These are phyloP conservation scores for Auriscalpium orientale DNA, from an alignment of 768 basidiomycete genomes.

Conservation along the genomic window DNA sequence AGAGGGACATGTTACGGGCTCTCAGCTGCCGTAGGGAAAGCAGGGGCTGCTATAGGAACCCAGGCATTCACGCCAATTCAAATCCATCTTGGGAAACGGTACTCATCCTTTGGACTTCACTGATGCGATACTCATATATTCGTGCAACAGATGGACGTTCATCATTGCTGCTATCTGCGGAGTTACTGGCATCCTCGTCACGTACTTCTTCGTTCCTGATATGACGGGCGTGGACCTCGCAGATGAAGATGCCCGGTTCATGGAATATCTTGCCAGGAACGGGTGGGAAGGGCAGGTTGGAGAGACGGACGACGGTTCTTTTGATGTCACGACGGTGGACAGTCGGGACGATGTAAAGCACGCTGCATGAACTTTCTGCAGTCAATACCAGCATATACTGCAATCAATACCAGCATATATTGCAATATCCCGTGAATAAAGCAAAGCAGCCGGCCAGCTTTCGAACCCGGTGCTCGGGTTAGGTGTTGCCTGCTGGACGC, in stretches of 20 bases:
- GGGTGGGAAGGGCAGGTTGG: constrained; percentile 64
- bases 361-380: no score
- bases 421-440: no score
- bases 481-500: no score
- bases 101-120: constrained; percentile 1
- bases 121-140: not conserved
- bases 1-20: constrained; percentile 67
- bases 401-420: no score
- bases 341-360: no score
- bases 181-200: constrained; percentile 50
- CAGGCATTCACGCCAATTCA: constrained; percentile 68
- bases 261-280: constrained; percentile 50
- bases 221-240: constrained; percentile 61
- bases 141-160: constrained; percentile 47
- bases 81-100: constrained; percentile 58
- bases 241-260: constrained; percentile 57
- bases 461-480: not conserved
- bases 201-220: constrained; percentile 63
- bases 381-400: no score
- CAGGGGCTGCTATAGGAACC: constrained; percentile 66
- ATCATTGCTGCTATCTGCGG: constrained; percentile 67
- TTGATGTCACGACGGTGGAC: no score
- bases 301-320: constrained; percentile 35
- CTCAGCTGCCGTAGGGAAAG: constrained; percentile 60
- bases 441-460: no score